Conservation (phyloP, 202 grass and related monocot species). For the Zizania palustris region DNA sequence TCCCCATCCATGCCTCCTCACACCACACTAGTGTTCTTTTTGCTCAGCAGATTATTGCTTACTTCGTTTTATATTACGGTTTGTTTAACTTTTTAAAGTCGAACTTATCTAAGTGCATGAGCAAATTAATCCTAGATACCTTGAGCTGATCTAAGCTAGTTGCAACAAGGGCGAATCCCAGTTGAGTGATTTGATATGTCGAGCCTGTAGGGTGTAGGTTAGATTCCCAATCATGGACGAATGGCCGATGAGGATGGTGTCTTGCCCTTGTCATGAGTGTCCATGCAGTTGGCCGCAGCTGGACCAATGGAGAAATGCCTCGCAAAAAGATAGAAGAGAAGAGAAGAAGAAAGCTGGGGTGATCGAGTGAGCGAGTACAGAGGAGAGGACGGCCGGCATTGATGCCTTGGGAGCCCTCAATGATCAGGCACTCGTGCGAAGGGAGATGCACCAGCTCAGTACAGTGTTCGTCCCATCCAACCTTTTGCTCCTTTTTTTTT, state of each 20-base stretch:
- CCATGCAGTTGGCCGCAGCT: constrained; percentile 13
- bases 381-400: constrained; percentile 13
- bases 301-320: constrained; percentile 18
- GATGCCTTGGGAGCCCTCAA: constrained; percentile 38
- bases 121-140: not conserved
- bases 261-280: constrained; percentile 33
- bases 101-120: not conserved
- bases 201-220: not conserved
- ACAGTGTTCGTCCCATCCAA: not conserved
- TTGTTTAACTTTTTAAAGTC: no score
- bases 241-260: constrained; percentile 11
- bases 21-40: not conserved
- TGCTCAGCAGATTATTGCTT: not conserved
- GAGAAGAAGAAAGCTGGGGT: not conserved
- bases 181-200: not conserved
- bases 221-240: constrained; percentile 8
- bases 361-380: no score
- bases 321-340: not conserved
- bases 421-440: constrained; percentile 53
- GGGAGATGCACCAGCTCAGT: not conserved
- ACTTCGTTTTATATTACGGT: no score
- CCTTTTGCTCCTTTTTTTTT: not conserved
- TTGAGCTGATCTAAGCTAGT: not conserved
- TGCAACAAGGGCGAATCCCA: not conserved
- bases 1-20: constrained; percentile 24